phyloP scores from a whole-genome alignment of 2,329 filamentous ascomycete genomes.

The Thielaviopsis populi region DNA sequence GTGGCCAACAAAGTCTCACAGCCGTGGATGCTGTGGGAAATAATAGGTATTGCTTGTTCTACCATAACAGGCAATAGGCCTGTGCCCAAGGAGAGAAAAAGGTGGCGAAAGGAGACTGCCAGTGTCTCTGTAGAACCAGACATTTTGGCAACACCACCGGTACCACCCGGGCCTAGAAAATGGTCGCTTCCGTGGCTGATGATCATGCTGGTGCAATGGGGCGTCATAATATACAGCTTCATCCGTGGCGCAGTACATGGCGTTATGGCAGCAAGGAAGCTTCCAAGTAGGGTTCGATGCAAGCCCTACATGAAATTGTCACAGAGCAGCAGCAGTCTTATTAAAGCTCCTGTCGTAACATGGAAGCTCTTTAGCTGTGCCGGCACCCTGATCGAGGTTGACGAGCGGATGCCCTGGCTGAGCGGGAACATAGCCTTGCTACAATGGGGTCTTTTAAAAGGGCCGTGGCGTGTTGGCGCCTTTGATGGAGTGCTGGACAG shows the following conservation, averaged over 20 bases:
- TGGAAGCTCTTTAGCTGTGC: slow-evolving; percentile 67
- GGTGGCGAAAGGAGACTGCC: background rate
- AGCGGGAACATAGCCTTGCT: slow-evolving; percentile 57
- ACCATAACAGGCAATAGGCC: slow-evolving; percentile 22
- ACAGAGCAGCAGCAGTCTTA: slow-evolving; percentile 13
- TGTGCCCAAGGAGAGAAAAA: slow-evolving; percentile 14
- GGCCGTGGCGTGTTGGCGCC: slow-evolving; percentile 60
- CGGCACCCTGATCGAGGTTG: slow-evolving; percentile 57
- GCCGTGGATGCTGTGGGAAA: slow-evolving; percentile 79
- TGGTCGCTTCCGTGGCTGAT: slow-evolving; percentile 37
- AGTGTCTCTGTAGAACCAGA: background rate
- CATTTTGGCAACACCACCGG: background rate
- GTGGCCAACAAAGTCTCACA: slow-evolving; percentile 69
- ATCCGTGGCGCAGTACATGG: slow-evolving; percentile 45
- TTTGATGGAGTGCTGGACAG: slow-evolving; percentile 73
- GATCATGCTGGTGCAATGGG: slow-evolving; percentile 41
- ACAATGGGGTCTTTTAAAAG: slow-evolving; percentile 57
- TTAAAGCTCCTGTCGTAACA: slow-evolving; percentile 51
- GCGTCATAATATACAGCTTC: slow-evolving; percentile 41
- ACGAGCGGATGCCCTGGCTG: slow-evolving; percentile 81
- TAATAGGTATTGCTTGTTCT: slow-evolving; percentile 55
- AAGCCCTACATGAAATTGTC: slow-evolving; percentile 5
- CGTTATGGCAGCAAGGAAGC: slow-evolving; percentile 20
- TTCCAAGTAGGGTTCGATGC: slow-evolving; percentile 18
- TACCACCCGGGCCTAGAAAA: background rate